phyloP scores from a whole-genome alignment of 2,329 filamentous ascomycete genomes.

The Canariomyces notabilis region DNA sequence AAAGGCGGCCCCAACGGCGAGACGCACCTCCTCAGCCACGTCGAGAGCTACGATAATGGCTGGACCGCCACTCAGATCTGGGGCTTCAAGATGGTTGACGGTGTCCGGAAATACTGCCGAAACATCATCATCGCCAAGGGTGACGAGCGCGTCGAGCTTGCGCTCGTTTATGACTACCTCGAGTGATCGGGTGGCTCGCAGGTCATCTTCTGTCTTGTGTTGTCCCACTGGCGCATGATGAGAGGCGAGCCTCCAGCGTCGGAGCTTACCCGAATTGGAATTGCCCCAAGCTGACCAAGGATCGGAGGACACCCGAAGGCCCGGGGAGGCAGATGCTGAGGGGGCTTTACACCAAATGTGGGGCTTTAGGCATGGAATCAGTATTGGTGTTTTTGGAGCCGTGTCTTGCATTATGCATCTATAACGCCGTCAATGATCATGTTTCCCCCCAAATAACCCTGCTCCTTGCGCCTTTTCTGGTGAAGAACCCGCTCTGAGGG shows the following conservation, averaged over 20 bases:
- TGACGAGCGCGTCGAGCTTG: conserved; percentile 42
- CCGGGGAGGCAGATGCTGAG: not conserved
- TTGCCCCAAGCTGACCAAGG: not conserved
- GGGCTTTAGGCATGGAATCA: not conserved
- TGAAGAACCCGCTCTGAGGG: conserved; percentile 12
- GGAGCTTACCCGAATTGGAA: not conserved
- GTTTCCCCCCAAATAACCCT: not conserved
- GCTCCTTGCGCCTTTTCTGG: too few relatives aligned
- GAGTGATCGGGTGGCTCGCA: conserved; percentile 5
- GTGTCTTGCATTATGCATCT: not conserved
- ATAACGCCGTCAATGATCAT: too few relatives aligned
- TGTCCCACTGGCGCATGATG: not conserved
- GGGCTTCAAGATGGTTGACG: conserved; percentile 54
- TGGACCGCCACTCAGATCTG: conserved; percentile 56
- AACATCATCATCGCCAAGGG: conserved; percentile 51
- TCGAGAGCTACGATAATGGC: conserved; percentile 48
- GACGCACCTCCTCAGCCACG: conserved; percentile 60
- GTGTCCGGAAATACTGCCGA: conserved; percentile 48
- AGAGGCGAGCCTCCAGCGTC: not conserved
- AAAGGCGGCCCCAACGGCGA: conserved; percentile 51
- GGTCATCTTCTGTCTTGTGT: not conserved
- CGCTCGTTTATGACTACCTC: conserved; percentile 52
- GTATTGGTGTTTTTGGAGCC: not conserved
- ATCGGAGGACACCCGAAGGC: not conserved
- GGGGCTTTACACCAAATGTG: not conserved